Percentiles rank a stretch among this genome's conserved stretches.
Evolutionary conservation across 495 filamentous ascomycete genomes (phyloP).

Genomic region (Oidiodendron maius): DNA sequence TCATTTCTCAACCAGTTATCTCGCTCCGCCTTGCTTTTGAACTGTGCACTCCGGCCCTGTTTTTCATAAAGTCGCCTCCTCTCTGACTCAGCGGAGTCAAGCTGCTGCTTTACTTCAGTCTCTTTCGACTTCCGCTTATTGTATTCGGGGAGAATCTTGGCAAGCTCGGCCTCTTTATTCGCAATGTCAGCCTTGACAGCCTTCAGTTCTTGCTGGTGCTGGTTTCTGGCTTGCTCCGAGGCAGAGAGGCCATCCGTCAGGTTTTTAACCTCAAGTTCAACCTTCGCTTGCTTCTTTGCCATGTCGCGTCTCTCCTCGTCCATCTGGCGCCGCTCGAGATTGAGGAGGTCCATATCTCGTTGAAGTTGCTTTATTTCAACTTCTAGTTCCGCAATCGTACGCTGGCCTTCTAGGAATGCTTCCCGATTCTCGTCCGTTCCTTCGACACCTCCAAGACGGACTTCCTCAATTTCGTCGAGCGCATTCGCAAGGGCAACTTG

Average conservation of each 20-base stretch:
- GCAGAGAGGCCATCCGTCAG: slow-evolving; percentile 74
- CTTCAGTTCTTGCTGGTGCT: slow-evolving; percentile 68
- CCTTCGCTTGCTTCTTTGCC: slow-evolving; percentile 69
- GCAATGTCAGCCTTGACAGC: slow-evolving; percentile 70
- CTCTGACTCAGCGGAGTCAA: slow-evolving; percentile 69
- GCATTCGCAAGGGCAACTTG: slow-evolving; percentile 71
- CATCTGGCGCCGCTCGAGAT: slow-evolving; percentile 79
- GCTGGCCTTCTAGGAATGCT: slow-evolving; percentile 71
- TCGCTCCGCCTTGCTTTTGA: slow-evolving; percentile 80
- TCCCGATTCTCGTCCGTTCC: slow-evolving; percentile 76
- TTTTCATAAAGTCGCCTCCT: slow-evolving; percentile 85
- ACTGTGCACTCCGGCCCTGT: slow-evolving; percentile 84
- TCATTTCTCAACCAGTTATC: slow-evolving; percentile 78
- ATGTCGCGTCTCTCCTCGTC: slow-evolving; percentile 85
- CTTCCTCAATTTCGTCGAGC: slow-evolving; percentile 78
- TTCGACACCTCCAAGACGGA: slow-evolving; percentile 72
- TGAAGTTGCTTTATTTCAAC: slow-evolving; percentile 70
- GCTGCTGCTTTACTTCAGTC: slow-evolving; percentile 54
- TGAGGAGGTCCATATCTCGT: slow-evolving; percentile 77
- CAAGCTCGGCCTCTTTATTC: slow-evolving; percentile 69
- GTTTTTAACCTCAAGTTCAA: slow-evolving; percentile 77
- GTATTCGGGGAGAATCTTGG: slow-evolving; percentile 67
- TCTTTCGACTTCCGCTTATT: slow-evolving; percentile 69
- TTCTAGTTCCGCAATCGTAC: slow-evolving; percentile 71
- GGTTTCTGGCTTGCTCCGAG: slow-evolving; percentile 61